phyloP scores from a whole-genome alignment of 176 grass and related monocot genomes.

The Puya raimondii region DNA sequence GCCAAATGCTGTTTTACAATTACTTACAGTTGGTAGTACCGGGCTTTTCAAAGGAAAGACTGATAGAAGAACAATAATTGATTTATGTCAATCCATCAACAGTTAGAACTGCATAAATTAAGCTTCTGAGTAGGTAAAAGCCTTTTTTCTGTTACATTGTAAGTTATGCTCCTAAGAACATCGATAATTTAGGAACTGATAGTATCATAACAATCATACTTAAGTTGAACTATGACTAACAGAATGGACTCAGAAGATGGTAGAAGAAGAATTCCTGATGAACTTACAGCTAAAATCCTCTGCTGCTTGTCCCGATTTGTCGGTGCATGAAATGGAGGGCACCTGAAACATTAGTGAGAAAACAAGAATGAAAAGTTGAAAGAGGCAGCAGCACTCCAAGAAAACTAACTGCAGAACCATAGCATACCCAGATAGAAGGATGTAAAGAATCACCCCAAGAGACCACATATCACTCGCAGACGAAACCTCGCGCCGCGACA shows the following conservation, averaged over 20 bases:
- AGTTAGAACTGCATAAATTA: too few relatives aligned
- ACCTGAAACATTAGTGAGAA: conserved; percentile 28
- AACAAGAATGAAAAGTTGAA: conserved; percentile 4
- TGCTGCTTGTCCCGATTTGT: conserved; percentile 66
- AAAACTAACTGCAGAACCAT: neutral
- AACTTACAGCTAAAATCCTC: conserved; percentile 50
- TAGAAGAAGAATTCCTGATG: neutral
- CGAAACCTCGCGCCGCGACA: conserved; percentile 43
- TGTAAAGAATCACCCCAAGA: conserved; percentile 65
- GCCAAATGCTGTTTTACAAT: too few relatives aligned
- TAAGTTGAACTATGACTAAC: too few relatives aligned
- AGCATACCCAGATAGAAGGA: conserved; percentile 64
- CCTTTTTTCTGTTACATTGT: too few relatives aligned
- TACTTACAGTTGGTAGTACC: too few relatives aligned
- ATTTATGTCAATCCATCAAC: too few relatives aligned
- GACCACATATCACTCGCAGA: conserved; percentile 72
- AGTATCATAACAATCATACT: too few relatives aligned
- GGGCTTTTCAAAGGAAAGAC: too few relatives aligned
- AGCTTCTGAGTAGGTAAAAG: too few relatives aligned
- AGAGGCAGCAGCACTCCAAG: conserved; percentile 3
- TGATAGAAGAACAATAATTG: too few relatives aligned
- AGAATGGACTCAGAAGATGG: neutral
- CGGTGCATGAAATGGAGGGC: conserved; percentile 52
- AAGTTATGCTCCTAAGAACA: too few relatives aligned
- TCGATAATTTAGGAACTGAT: too few relatives aligned